Evolutionary conservation across 2,329 filamentous ascomycete genomes (phyloP), one percentile per base, ranked within the genome.

Genomic region (Eutypa lata): DNA sequence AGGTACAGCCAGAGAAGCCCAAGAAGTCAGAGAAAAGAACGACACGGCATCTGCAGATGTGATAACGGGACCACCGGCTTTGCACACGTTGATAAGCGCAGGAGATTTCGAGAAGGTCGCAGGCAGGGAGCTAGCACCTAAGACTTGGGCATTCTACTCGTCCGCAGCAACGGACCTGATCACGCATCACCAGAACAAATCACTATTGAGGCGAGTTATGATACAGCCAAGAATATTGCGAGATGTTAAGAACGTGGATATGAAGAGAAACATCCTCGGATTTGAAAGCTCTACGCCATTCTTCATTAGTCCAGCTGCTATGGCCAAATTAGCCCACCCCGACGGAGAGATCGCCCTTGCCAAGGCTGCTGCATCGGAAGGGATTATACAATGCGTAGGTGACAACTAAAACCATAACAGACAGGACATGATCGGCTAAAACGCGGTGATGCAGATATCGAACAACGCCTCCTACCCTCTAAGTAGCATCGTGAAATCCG

Each of bases 111-210:
- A 82, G 49, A 53, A 70, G 11, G 81, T 79, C 0, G 84, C 85
- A 3, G 75, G 77, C 16, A 71, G 72, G 24, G 79, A 77, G 6
- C 74, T 86, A 47, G 75, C 76, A 8, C 76, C 78, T 21, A 88
- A 89, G 62, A 81, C 84, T n/a, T 88, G 83, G 82, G 86, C 85
- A 0, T 89, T 88, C 62, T 81, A 85, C 63, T 86, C 82, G 19
- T 86, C 83, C 8, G 86, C 84, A 2, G 81, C 85, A 11, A 87
- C 83, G 6, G 86, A 79, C 62, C 67, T 74, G n/a, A 77, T 77
- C 61, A 82, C 86, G 37, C 81, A 84, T 47, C 59, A 56, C 48
- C 75, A 77, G 48, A 89, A 88, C 65, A 75, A 71, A 22, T 72
- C 75, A 0, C 72, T 76, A 55, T 85, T 84, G 60, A 70, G 75